Evolutionary conservation across 225 moss, liverwort and hornwort genomes (phyloP).

Genomic region (Bryum argenteum): DNA sequence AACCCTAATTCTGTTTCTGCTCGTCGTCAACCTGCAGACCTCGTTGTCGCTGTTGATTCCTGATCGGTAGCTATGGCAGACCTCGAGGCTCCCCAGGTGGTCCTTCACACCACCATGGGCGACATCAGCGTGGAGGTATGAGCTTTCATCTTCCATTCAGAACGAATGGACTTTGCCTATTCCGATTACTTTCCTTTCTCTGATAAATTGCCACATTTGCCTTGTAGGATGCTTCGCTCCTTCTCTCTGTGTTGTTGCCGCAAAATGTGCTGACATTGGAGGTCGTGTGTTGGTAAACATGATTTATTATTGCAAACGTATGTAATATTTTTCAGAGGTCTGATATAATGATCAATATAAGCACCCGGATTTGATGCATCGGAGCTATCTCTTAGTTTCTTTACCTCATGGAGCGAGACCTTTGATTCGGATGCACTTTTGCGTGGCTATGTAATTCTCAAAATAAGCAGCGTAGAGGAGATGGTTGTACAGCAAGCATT

Average conservation of each 20-base stretch:
- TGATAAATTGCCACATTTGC: neutral
- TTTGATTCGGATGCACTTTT: neutral
- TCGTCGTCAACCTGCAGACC: neutral
- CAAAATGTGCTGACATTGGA: neutral
- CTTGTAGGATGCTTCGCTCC: neutral
- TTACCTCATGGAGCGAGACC: neutral
- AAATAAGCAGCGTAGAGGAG: neutral
- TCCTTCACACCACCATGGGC: slow-evolving; percentile 63
- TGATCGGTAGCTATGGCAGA: slow-evolving; percentile 47
- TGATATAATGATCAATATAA: neutral
- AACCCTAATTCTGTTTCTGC: slow-evolving; percentile 23
- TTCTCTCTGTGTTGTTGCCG: neutral
- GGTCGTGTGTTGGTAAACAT: neutral
- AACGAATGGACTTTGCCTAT: neutral
- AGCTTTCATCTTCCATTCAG: neutral
- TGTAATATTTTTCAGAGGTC: neutral
- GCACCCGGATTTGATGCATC: neutral
- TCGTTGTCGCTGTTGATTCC: neutral
- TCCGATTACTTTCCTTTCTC: neutral
- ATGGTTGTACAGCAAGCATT: slow-evolving; percentile 12
- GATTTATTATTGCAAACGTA: neutral
- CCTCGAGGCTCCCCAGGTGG: slow-evolving; percentile 47
- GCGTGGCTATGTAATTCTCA: neutral
- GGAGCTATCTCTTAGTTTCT: neutral
- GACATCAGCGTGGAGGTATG: slow-evolving; percentile 58